Conservation (phyloP, 2,329 filamentous ascomycete species). For the Trichoderma gracile region DNA sequence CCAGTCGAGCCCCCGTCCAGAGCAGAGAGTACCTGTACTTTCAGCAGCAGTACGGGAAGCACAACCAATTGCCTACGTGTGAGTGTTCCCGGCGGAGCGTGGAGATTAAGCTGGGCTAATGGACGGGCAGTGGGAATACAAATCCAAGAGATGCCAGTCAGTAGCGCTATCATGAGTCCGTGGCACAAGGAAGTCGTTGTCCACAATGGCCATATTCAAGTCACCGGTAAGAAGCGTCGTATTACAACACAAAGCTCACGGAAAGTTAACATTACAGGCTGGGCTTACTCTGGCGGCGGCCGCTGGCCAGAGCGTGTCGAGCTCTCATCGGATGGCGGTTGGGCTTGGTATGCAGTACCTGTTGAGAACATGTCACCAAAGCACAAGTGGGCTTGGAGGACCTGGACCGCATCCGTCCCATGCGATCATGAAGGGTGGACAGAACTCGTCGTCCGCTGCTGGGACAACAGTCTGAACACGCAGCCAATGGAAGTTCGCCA, state of each 20-base stretch:
- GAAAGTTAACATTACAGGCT: conserved; percentile 41
- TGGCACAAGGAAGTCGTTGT: conserved; percentile 61
- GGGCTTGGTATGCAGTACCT: conserved; percentile 64
- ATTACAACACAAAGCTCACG: background rate
- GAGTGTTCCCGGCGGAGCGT: conserved; percentile 34
- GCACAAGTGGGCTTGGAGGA: conserved; percentile 63
- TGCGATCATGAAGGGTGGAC: conserved; percentile 63
- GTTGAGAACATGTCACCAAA: conserved; percentile 62
- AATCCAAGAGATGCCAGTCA: conserved; percentile 73
- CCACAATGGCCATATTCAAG: conserved; percentile 57
- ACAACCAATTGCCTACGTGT: conserved; percentile 47
- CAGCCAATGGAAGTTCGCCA: conserved; percentile 57
- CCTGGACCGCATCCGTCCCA: conserved; percentile 63
- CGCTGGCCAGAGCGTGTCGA: conserved; percentile 65
- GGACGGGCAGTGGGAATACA: conserved; percentile 58
- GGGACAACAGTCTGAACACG: conserved; percentile 63
- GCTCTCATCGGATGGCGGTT: conserved; percentile 62
- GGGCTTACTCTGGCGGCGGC: conserved; percentile 60
- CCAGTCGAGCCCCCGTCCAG: conserved; percentile 62
- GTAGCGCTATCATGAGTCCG: conserved; percentile 65
- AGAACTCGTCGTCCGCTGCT: conserved; percentile 59
- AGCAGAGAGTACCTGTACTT: conserved; percentile 69
- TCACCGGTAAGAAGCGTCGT: background rate
- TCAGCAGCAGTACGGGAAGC: conserved; percentile 66
- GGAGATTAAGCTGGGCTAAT: background rate